Evolutionary conservation across 352 stramenopile genomes (phyloP).

Genomic region (Phytophthora fragariaefolia): DNA sequence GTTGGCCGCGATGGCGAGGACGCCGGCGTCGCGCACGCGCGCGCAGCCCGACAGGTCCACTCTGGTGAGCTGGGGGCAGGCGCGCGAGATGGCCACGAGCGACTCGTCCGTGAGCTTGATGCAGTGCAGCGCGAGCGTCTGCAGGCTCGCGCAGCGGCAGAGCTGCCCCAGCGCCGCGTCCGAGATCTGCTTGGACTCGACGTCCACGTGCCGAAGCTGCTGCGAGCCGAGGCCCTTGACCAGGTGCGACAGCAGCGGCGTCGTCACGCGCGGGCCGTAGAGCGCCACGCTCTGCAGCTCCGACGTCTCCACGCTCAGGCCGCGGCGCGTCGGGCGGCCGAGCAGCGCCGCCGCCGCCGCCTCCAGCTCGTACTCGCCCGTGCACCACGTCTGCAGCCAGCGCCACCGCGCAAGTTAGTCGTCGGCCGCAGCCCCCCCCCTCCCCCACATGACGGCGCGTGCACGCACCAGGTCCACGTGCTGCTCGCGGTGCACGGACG

Average conservation of each 20-base stretch:
- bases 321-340: conserved; percentile 14
- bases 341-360: conserved; percentile 43
- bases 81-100: conserved; percentile 49
- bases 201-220: conserved; percentile 52
- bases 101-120: conserved; percentile 75
- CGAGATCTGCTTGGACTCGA: conserved; percentile 81
- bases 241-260: conserved; percentile 48
- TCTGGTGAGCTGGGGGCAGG: conserved; percentile 45
- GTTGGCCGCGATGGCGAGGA: conserved; percentile 69
- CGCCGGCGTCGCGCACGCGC: conserved; percentile 76
- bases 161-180: conserved; percentile 53
- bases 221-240: conserved; percentile 44
- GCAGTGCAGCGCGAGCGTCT: conserved; percentile 59
- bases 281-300: conserved; percentile 59
- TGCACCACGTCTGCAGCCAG: conserved; percentile 68
- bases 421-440: neutral
- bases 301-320: conserved; percentile 26
- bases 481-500: conserved; percentile 56
- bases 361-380: conserved; percentile 66
- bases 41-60: conserved; percentile 82
- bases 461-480: conserved; percentile 63
- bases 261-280: conserved; percentile 66
- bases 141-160: conserved; percentile 43
- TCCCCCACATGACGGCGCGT: neutral
- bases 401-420: conserved; percentile 1